Conservation (phyloP, 1,284 basidiomycete species). For the Pterulicium gracile region DNA sequence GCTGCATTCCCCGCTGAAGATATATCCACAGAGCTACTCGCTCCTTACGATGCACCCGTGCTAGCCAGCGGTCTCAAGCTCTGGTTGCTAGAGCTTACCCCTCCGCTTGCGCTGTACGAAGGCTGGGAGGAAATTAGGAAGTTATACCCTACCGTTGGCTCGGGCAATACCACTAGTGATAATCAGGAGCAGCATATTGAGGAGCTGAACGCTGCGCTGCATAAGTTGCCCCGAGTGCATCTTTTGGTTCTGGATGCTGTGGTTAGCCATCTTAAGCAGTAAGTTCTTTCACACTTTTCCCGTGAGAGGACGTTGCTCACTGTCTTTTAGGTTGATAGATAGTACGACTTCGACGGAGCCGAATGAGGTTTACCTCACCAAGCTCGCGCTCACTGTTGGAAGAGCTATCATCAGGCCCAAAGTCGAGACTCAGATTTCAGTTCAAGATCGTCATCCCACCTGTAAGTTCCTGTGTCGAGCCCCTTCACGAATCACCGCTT, state of each 20-base stretch:
- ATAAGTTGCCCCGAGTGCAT: slow-evolving; percentile 71
- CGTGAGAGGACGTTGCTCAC: slow-evolving; percentile 1
- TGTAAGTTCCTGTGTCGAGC: slow-evolving; percentile 29
- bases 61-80: slow-evolving; percentile 79
- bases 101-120: slow-evolving; percentile 74
- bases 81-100: slow-evolving; percentile 80
- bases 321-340: slow-evolving; percentile 46
- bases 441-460: slow-evolving; percentile 78
- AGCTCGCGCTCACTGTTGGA: slow-evolving; percentile 80
- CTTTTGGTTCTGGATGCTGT: slow-evolving; percentile 76
- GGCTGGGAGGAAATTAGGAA: slow-evolving; percentile 85
- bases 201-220: slow-evolving; percentile 59
- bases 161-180: slow-evolving; percentile 20
- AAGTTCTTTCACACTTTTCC: slow-evolving; percentile 17
- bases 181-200: slow-evolving; percentile 51
- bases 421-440: slow-evolving; percentile 70
- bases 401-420: slow-evolving; percentile 83
- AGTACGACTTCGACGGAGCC: slow-evolving; percentile 60
- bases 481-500: background rate
- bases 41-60: slow-evolving; percentile 76
- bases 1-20: slow-evolving; percentile 16
- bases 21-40: slow-evolving; percentile 40
- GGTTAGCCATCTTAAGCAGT: slow-evolving; percentile 71
- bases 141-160: slow-evolving; percentile 52
- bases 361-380: slow-evolving; percentile 72